A percentile compares a stretch with the other conserved stretches of the same genome.
These are phyloP conservation scores for Zygnema circumcarinatum DNA, from an alignment of 139 green algal genomes.

Conservation along the genomic window DNA sequence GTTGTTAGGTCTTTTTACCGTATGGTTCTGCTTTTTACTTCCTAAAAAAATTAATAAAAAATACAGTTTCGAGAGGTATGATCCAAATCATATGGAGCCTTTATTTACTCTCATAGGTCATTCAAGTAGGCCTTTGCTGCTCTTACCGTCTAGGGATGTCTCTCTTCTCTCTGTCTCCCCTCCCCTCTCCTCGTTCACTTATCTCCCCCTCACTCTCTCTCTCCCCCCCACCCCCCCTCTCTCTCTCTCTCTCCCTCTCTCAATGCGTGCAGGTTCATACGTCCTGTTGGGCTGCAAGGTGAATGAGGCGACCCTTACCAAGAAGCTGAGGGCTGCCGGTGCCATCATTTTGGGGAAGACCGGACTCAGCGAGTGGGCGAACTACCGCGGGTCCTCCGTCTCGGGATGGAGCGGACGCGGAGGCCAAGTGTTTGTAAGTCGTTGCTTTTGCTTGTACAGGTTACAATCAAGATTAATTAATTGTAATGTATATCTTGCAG, in stretches of 20 bases:
- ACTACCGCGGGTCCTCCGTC: slow-evolving; percentile 4
- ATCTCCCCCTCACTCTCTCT: neutral
- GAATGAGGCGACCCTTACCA: neutral
- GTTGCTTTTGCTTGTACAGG: neutral
- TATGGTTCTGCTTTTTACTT: too few species aligned
- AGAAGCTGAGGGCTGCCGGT: neutral
- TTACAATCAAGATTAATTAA: too few species aligned
- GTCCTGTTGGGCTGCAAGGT: neutral
- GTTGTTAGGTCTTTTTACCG: too few species aligned
- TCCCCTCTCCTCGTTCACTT: neutral
- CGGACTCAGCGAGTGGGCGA: slow-evolving; percentile 22
- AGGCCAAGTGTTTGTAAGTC: slow-evolving; percentile 11
- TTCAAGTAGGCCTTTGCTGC: too few species aligned
- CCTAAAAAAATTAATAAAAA: too few species aligned
- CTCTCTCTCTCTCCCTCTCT: neutral
- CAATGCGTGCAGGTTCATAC: neutral
- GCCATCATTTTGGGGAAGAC: slow-evolving; percentile 20
- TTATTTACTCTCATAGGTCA: too few species aligned
- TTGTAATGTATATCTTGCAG: too few species aligned
- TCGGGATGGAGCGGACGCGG: slow-evolving; percentile 18
- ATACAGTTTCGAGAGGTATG: too few species aligned
- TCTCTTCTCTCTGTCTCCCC: neutral
- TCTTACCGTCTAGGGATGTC: neutral
- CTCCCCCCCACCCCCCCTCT: neutral
- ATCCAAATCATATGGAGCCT: too few species aligned